phyloP scores from a whole-genome alignment of 192 early-diverging fungal species.

The Coemansia sp. region DNA sequence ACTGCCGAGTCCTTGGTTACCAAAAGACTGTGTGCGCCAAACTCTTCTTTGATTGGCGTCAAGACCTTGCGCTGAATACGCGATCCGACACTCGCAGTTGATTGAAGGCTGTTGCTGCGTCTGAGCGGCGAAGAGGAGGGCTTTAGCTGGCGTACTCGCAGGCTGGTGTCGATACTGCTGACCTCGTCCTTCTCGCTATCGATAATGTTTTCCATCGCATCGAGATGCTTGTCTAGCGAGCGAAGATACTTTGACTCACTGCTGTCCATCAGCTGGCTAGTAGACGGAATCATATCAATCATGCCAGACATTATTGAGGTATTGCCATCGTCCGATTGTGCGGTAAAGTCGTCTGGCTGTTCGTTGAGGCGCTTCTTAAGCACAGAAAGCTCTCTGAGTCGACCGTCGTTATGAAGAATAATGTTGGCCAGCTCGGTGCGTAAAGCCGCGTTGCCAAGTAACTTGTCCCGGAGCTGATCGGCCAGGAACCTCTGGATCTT shows the following conservation, averaged over 20 bases:
- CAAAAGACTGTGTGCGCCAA: not conserved
- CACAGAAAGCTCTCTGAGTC: conserved; percentile 25
- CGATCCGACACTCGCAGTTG: not conserved
- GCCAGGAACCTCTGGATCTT: conserved; percentile 41
- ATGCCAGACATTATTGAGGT: conserved; percentile 31
- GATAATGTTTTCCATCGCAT: conserved; percentile 39
- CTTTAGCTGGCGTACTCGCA: not conserved
- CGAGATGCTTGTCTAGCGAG: conserved; percentile 42
- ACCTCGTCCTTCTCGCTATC: conserved; percentile 20
- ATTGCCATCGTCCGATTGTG: conserved; percentile 27
- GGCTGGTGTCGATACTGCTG: not conserved
- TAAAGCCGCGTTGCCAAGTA: conserved; percentile 34
- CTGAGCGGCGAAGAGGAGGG: conserved; percentile 8
- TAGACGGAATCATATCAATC: conserved; percentile 35
- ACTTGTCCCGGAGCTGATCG: conserved; percentile 26
- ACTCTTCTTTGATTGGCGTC: conserved; percentile 48
- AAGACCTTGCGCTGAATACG: conserved; percentile 25
- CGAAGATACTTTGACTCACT: conserved; percentile 22
- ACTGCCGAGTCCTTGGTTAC: conserved; percentile 4
- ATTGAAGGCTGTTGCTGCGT: conserved; percentile 12
- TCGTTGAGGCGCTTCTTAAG: conserved; percentile 3
- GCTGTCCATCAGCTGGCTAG: conserved; percentile 44
- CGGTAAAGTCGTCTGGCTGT: conserved; percentile 8
- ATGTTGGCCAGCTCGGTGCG: conserved; percentile 32
- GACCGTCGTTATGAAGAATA: conserved; percentile 36